These are phyloP conservation scores for Wallacemonas collosoma DNA, from an alignment of 208 protist genomes.

Conservation along the genomic window DNA sequence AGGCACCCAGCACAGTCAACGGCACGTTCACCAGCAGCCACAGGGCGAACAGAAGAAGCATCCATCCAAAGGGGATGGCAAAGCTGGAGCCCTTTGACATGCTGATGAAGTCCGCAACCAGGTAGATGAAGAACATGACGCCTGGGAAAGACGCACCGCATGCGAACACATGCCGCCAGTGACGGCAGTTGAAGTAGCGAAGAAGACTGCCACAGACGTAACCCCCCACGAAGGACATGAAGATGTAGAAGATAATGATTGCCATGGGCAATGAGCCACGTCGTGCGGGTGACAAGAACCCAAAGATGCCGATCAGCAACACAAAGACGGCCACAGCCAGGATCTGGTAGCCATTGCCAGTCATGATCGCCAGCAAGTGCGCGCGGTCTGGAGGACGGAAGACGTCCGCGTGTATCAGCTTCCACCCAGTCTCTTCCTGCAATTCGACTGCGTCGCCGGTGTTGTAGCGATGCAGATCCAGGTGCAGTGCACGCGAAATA, in stretches of 20 bases:
- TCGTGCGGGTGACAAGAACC: slow-evolving; percentile 95
- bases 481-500: slow-evolving; percentile 95
- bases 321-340: slow-evolving; percentile 82
- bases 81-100: slow-evolving; percentile 52
- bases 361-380: slow-evolving; percentile 84
- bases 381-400: slow-evolving; percentile 93
- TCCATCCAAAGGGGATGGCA: slow-evolving; percentile 58
- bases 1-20: slow-evolving; percentile 95
- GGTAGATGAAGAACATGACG: slow-evolving; percentile 56
- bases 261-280: slow-evolving; percentile 91
- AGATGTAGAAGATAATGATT: slow-evolving; percentile 75
- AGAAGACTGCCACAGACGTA: slow-evolving; percentile 93
- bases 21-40: slow-evolving; percentile 96
- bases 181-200: slow-evolving; percentile 87
- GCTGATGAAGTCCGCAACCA: slow-evolving; percentile 72
- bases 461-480: slow-evolving; percentile 96
- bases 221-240: slow-evolving; percentile 89
- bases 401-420: slow-evolving; percentile 97
- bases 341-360: slow-evolving; percentile 96
- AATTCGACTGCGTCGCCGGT: slow-evolving; percentile 53
- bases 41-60: slow-evolving; percentile 65
- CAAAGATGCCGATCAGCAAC: slow-evolving; percentile 93
- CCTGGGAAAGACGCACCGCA: slow-evolving; percentile 72
- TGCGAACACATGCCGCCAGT: slow-evolving; percentile 93
- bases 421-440: slow-evolving; percentile 94